phyloP scores from a whole-genome alignment of 495 filamentous ascomycete species.

The Neurospora discreta region DNA sequence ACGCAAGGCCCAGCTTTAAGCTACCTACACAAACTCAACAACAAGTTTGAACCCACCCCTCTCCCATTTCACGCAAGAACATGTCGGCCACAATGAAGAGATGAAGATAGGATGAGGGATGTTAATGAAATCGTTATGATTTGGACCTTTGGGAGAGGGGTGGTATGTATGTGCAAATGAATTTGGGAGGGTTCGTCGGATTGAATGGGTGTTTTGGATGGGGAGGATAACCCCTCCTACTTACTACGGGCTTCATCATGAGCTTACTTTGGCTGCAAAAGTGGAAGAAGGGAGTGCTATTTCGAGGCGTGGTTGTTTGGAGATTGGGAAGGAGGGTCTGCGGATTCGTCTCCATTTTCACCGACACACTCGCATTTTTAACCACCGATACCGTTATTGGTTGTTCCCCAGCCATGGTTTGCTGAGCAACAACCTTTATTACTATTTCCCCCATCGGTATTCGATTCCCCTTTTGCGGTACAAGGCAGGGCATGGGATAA shows the following conservation, averaged over 20 bases:
- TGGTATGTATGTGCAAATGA: neutral
- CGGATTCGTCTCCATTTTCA: neutral
- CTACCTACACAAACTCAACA: neutral
- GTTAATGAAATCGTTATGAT: neutral
- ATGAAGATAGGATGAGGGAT: neutral
- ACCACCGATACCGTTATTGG: neutral
- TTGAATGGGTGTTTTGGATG: neutral
- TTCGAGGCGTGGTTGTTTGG: neutral
- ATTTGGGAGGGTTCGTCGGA: neutral
- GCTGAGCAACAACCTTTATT: neutral
- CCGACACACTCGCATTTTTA: neutral
- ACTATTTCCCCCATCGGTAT: neutral
- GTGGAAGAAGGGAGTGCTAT: neutral
- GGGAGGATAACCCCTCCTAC: neutral
- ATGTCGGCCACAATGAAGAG: neutral
- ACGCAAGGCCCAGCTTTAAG: slow-evolving; percentile 15
- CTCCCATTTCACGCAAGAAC: neutral
- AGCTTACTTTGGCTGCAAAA: neutral
- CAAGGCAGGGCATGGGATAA: neutral
- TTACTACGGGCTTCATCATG: neutral
- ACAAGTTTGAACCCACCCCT: neutral
- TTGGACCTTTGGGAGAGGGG: neutral
- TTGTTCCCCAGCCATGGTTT: neutral
- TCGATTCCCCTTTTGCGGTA: neutral
- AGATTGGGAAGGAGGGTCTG: neutral